phyloP scores from a whole-genome alignment of 495 filamentous ascomycete genomes.

The Aspergillus homomorphus region DNA sequence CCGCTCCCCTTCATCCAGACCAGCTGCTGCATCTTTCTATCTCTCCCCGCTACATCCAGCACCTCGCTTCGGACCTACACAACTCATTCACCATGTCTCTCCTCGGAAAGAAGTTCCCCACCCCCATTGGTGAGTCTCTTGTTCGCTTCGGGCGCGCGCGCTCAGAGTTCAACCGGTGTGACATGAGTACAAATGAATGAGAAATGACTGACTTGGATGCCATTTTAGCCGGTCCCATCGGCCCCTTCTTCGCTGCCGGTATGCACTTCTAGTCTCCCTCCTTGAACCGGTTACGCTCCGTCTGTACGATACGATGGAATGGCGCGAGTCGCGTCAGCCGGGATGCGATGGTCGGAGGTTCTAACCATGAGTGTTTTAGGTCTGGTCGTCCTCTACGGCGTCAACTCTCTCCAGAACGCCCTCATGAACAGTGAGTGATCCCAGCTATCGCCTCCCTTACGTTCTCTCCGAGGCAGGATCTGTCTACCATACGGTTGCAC shows the following conservation, averaged over 20 bases:
- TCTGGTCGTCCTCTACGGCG: constrained; percentile 76
- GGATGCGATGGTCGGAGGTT: constrained; percentile 10
- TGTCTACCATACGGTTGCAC: neutral
- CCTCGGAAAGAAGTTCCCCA: constrained; percentile 91
- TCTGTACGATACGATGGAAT: neutral
- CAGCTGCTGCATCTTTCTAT: constrained; percentile 31
- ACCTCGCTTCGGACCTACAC: constrained; percentile 15
- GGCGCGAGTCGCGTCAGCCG: neutral
- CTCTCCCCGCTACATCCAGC: constrained; percentile 31
- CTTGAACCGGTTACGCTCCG: neutral
- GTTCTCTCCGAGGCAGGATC: neutral
- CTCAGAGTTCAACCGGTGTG: constrained; percentile 1
- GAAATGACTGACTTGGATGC: constrained; percentile 30
- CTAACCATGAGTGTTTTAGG: constrained; percentile 53
- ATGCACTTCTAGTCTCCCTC: constrained; percentile 39
- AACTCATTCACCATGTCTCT: constrained; percentile 62
- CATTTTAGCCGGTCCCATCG: constrained; percentile 74
- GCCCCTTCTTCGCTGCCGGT: constrained; percentile 93
- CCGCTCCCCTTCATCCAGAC: constrained; percentile 25
- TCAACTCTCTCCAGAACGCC: constrained; percentile 70
- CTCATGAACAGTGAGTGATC: constrained; percentile 68
- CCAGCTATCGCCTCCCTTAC: neutral
- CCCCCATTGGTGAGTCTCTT: constrained; percentile 70
- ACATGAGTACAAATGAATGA: neutral
- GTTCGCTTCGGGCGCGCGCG: constrained; percentile 14